phyloP scores from a whole-genome alignment of 139 green algal species.

The Tetratostichococcus sp. region DNA sequence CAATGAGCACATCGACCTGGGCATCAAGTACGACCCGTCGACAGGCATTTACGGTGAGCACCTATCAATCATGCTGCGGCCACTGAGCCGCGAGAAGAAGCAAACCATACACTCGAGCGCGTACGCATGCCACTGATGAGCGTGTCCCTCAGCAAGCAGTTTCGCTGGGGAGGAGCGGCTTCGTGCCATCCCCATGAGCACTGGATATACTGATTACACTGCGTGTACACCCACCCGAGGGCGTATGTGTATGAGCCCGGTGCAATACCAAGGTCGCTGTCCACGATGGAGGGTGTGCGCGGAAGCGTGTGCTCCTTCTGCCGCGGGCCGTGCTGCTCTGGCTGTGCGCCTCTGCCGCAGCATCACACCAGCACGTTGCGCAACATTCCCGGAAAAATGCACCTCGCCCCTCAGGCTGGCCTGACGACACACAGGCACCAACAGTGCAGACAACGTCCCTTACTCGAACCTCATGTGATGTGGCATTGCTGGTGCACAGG shows the following conservation, averaged over 20 bases:
- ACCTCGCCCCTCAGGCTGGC: too few species aligned
- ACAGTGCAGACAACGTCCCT: too few species aligned
- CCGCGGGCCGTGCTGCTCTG: too few species aligned
- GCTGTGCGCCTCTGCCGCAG: too few species aligned
- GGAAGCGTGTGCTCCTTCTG: background rate
- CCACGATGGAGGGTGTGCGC: constrained; percentile 1
- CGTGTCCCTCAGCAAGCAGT: too few species aligned
- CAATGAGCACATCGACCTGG: constrained; percentile 98
- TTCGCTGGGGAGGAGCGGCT: background rate
- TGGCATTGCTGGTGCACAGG: constrained; percentile 42
- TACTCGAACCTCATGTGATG: too few species aligned
- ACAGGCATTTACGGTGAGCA: constrained; percentile 96
- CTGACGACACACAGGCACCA: too few species aligned
- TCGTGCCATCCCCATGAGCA: background rate
- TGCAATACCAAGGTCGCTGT: constrained; percentile 32
- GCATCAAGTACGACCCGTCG: constrained; percentile 99
- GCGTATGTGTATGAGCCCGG: constrained; percentile 51
- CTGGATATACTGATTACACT: constrained; percentile 46
- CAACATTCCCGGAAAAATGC: too few species aligned
- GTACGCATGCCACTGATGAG: too few species aligned
- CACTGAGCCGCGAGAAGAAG: too few species aligned
- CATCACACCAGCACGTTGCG: background rate
- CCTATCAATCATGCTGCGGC: too few species aligned
- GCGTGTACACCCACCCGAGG: constrained; percentile 19
- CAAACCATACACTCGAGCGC: too few species aligned